Evolutionary conservation across 164 flowering plant species (phyloP).

Genomic region (Paratinospora sagittata): DNA sequence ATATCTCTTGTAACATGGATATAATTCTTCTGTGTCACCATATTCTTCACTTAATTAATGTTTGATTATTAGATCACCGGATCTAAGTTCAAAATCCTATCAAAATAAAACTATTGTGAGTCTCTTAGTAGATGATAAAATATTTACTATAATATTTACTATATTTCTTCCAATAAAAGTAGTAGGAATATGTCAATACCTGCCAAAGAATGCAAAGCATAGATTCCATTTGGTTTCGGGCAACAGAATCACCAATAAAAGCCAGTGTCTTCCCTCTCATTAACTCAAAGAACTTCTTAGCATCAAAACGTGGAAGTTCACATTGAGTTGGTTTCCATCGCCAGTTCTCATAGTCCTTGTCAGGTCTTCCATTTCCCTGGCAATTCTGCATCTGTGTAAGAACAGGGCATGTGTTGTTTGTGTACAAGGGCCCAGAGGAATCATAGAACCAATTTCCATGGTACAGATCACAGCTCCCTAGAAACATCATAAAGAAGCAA

Average conservation of each 20-base stretch:
- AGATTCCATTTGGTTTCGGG: constrained; percentile 96
- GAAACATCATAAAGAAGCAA: constrained; percentile 7
- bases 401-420: constrained; percentile 79
- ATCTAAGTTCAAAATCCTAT: background rate
- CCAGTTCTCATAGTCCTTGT: constrained; percentile 86
- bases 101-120: background rate
- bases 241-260: constrained; percentile 94
- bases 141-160: too few relatives aligned
- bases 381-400: constrained; percentile 95
- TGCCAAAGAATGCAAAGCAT: constrained; percentile 92
- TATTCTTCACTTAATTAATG: too few relatives aligned
- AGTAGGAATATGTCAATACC: constrained; percentile 28
- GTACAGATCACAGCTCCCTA: constrained; percentile 70
- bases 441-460: constrained; percentile 78
- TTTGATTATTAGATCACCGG: background rate
- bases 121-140: background rate
- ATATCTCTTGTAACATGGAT: too few relatives aligned
- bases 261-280: constrained; percentile 94
- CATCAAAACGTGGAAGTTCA: constrained; percentile 82
- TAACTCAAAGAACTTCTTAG: constrained; percentile 68
- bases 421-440: constrained; percentile 65
- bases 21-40: too few relatives aligned
- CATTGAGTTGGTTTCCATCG: constrained; percentile 88
- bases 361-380: constrained; percentile 95
- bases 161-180: background rate